These are phyloP conservation scores for Punica granatum DNA, from an alignment of 345 rosid species.

Conservation along the genomic window DNA sequence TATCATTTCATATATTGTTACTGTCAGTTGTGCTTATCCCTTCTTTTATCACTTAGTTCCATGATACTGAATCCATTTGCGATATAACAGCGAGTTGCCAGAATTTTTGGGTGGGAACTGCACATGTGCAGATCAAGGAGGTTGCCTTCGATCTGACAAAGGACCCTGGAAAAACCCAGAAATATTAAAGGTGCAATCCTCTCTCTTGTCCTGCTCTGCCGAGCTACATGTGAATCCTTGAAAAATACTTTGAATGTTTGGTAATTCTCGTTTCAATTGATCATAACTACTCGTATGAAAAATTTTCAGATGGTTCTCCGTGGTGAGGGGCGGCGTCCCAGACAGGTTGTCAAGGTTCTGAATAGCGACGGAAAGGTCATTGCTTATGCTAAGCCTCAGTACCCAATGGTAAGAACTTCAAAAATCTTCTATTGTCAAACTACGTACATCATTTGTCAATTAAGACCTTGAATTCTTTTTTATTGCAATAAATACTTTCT, in stretches of 20 bases:
- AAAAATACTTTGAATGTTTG: slow-evolving; percentile 6
- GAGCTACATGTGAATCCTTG: slow-evolving; percentile 5
- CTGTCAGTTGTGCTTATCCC: neutral
- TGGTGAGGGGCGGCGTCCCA: slow-evolving; percentile 65
- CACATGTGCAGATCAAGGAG: slow-evolving; percentile 80
- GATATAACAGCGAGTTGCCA: slow-evolving; percentile 73
- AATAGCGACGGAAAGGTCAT: slow-evolving; percentile 85
- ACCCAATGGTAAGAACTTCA: slow-evolving; percentile 48
- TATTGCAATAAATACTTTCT: neutral
- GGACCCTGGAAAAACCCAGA: slow-evolving; percentile 98
- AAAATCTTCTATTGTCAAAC: neutral
- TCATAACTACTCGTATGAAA: slow-evolving; percentile 9
- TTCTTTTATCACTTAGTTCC: neutral
- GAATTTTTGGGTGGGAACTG: slow-evolving; percentile 87
- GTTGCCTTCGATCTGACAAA: slow-evolving; percentile 93
- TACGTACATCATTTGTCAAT: neutral
- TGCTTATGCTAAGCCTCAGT: slow-evolving; percentile 85
- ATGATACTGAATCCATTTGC: neutral
- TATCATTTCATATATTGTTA: neutral
- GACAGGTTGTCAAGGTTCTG: slow-evolving; percentile 88
- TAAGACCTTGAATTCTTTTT: neutral
- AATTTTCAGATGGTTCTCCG: slow-evolving; percentile 71
- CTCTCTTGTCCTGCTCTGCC: slow-evolving; percentile 1
- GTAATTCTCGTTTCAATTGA: slow-evolving; percentile 4
- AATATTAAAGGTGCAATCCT: slow-evolving; percentile 49